Base-by-base conservation (phyloP, 1,284 basidiomycete species). In the Ceratobasidium papillatum region DNA sequence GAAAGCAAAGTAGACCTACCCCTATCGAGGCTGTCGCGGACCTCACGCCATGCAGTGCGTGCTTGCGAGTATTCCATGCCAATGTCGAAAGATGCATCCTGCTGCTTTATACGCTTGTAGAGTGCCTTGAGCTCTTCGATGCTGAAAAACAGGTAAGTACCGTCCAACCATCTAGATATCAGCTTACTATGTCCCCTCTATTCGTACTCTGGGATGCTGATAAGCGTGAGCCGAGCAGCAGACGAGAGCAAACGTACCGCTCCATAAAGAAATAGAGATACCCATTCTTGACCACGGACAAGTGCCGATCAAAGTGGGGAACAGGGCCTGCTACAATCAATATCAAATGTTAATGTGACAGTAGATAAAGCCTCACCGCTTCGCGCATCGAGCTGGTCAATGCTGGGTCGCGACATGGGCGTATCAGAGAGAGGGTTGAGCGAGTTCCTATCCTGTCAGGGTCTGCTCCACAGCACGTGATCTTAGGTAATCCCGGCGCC, bases 211-310 rank as follows among this genome's bases (percentile, higher is more conserved):
- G 80, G 45, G 43, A 73, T 76, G 79, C 75, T 75, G 65, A 76
- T 75, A 66, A 65, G 68, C 25, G 38, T 47, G 62, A 43, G 75
- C 41, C 34, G 63, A 22, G 36, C 59, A 36, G 27, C 61, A 63
- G 41, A 75, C 61, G 77, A 41, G 64, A 32, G 43, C 51, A 75
- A 58, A 81, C 88, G 79, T 79, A 93, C 94, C 94, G 86, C 84
- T 96, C 94, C 81, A 89, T 87, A 82, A 95, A 95, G 85, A 95
- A 95, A 77, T 80, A 84, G 77, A 95, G 86, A 81, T 94, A 94
- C 9, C 91, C 91, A 78, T 94, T 92, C 38, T 87, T 85, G 62
- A 94, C 81, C 76, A 89, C 85, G 76, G 84, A 88, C 47, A 94
- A 87, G 78, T 94, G 89, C 47, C 85, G 81, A 73, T 94, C 92